Conservation (phyloP, 2,329 filamentous ascomycete genomes). For the Neonectria coccinea region DNA sequence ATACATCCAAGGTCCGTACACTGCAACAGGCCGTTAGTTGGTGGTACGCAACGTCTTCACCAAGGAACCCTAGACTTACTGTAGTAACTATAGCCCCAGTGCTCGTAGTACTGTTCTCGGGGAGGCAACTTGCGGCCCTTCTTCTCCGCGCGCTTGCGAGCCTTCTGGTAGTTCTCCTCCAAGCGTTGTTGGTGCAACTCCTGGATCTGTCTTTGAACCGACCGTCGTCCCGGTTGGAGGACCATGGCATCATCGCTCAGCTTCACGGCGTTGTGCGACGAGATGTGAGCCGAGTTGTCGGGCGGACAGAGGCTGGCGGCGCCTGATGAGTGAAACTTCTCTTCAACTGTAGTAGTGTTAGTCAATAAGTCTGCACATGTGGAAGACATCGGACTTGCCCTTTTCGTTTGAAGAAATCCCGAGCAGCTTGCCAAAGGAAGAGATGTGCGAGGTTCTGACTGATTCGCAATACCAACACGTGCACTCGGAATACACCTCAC, state of each 20-base stretch:
- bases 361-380: rapidly evolving
- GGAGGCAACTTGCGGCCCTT: conserved; percentile 62
- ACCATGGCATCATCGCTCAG: background rate
- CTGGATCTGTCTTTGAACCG: conserved; percentile 30
- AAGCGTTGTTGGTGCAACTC: conserved; percentile 48
- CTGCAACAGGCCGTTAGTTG: conserved; percentile 8
- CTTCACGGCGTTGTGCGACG: conserved; percentile 75
- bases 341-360: conserved; percentile 38
- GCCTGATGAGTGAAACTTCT: conserved; percentile 63
- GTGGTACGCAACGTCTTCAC: background rate
- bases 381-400: conserved; percentile 41
- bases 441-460: conserved; percentile 58
- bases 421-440: conserved; percentile 58
- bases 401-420: conserved; percentile 60
- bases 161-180: conserved; percentile 69
- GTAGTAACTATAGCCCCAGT: conserved; percentile 66
- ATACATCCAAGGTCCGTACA: conserved; percentile 61
- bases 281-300: conserved; percentile 75
- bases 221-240: conserved; percentile 16
- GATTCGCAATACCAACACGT: conserved; percentile 88
- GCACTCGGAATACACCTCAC: conserved; percentile 79
- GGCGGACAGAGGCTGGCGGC: conserved; percentile 63
- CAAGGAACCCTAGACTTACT: conserved; percentile 37
- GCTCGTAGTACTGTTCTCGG: conserved; percentile 61
- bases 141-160: conserved; percentile 60